Conservation (phyloP, 495 filamentous ascomycete species). For the Neurospora sp. region DNA sequence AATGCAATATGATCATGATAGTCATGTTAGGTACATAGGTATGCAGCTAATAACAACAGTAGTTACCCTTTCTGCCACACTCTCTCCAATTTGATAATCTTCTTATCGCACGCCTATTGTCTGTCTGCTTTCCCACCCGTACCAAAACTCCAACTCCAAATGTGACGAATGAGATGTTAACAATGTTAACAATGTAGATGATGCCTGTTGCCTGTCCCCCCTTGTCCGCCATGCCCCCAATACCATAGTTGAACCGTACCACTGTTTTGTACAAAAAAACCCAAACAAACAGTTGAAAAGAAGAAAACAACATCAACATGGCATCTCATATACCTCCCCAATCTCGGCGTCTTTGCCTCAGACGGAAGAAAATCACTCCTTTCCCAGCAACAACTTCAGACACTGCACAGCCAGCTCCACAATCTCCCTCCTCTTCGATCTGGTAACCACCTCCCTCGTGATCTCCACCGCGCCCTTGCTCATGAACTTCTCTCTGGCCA, state of each 20-base stretch:
- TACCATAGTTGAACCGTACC: neutral
- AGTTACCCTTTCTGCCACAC: neutral
- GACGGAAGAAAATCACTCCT: neutral
- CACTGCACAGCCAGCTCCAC: constrained; percentile 54
- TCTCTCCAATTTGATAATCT: neutral
- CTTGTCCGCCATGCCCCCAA: neutral
- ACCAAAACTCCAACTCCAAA: neutral
- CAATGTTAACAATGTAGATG: neutral
- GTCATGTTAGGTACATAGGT: neutral
- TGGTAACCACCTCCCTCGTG: constrained; percentile 54
- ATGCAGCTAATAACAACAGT: neutral
- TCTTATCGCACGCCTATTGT: neutral
- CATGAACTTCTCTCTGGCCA: constrained; percentile 35
- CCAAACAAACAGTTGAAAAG: neutral
- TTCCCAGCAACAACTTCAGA: constrained; percentile 48
- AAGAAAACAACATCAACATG: neutral
- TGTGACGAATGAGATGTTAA: neutral
- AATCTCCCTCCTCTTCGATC: constrained; percentile 51
- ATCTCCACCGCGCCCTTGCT: constrained; percentile 47
- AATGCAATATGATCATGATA: neutral
- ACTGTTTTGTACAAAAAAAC: neutral
- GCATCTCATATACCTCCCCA: neutral
- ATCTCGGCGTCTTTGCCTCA: neutral
- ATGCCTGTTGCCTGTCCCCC: neutral
- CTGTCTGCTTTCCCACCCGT: neutral